Base-by-base conservation (phyloP, 148 eudicot species). In the Camellia lanceoleosa region DNA sequence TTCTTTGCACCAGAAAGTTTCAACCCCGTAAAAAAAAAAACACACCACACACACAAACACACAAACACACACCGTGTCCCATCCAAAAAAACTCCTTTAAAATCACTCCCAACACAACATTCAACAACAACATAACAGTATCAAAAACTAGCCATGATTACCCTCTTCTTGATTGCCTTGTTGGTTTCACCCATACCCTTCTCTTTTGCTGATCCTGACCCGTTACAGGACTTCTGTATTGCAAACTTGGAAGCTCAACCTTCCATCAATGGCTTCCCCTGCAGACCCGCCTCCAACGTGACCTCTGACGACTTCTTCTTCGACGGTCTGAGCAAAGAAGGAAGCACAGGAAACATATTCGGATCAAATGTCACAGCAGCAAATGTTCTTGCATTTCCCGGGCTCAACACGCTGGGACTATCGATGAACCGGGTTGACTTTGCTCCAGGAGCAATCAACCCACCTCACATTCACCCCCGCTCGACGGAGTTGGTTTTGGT, bases 381-480 rank as follows among this genome's bases (percentile, higher is more conserved):
- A 2, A 83, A 83, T 4, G 91, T 88, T 12, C 76, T 78, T 11
- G 44, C 79, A 3, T 84, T 88, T 46, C 89, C 90, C 0, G 92
- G 83, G 9, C 82, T 89, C 2, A 85, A 89, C 82, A 89, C 88
- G 3, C 80, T 87, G 3, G 92, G 90, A 0, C 20, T 87, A 5
- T 85, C 92, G 2, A 87, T 87, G 92, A 84, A 84, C 15, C 72
- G 90, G 43, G 84, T 89, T 5, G 90, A 85, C 62, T 63, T 83
- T 3, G 81, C 79, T 1, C 78, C 76, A 3, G 81, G 85, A 0
- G 91, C 90, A 2, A 18, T 83, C 0, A 89, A 89, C 68, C 91
- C 87, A 3, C 90, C 91, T 2, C 89, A 89, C 46, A 18, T 72
- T 7, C 91, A 89, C 77, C 91, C 91, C 0, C 77, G 90, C 0